These are phyloP conservation scores for Macrocybe gigantea DNA, from an alignment of 768 basidiomycete species.

Conservation along the genomic window DNA sequence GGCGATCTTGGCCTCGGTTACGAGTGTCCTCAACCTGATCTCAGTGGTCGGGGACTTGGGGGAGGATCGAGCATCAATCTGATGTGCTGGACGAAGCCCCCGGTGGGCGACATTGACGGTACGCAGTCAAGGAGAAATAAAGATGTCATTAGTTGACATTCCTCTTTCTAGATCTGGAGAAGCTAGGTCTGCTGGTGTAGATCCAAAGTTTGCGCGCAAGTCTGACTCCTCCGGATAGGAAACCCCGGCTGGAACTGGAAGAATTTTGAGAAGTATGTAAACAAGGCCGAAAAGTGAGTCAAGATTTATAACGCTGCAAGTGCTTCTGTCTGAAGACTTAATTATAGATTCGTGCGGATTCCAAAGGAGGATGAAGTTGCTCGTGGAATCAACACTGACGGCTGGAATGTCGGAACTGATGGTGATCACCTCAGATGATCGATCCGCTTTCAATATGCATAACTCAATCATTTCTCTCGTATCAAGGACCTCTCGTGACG, in stretches of 20 bases:
- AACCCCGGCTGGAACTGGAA: constrained; percentile 10
- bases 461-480: not conserved
- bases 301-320: too few species aligned
- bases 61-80: constrained; percentile 15
- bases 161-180: constrained; percentile 8
- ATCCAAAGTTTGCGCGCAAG: not conserved
- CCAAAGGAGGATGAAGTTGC: not conserved
- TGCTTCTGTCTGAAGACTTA: too few species aligned
- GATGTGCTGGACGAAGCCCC: constrained; percentile 10
- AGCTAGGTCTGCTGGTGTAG: constrained; percentile 4
- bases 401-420: not conserved
- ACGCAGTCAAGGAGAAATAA: not conserved
- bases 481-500: not conserved
- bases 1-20: not conserved
- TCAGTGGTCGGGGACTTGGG: constrained; percentile 15
- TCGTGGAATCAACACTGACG: constrained; percentile 1
- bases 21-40: not conserved
- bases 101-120: constrained; percentile 14
- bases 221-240: not conserved
- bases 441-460: not conserved
- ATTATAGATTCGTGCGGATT: not conserved
- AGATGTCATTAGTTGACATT: not conserved
- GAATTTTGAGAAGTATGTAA: constrained; percentile 2
- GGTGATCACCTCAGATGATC: not conserved
- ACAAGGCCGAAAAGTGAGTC: constrained; percentile 8